Evolutionary conservation across 352 stramenopile genomes (phyloP), one percentile per base, ranked within the genome.

Genomic region (Pythium pectinolyticum): DNA sequence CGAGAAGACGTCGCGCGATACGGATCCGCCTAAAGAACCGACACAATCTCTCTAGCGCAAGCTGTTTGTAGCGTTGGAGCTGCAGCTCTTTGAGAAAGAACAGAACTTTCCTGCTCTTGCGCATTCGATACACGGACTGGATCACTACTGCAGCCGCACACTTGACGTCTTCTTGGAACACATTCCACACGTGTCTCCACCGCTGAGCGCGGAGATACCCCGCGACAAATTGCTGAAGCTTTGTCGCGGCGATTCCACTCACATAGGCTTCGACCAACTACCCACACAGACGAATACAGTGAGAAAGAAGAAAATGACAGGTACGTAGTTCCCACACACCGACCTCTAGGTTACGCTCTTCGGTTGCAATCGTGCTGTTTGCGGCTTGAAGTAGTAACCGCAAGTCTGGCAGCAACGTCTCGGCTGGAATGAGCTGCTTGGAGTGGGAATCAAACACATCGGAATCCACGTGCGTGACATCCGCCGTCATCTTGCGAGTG

Each of bases 381-480:
- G 64, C 62, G 15, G 69, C 72, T 28, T 85, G 66, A 0, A 90
- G 41, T 0, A 67, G 70, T 14, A 47, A 46, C 25, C 55, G 65
- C 5, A 90, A n/a, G 6, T 86, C 69, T 1, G 80, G 82, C 15
- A 89, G 37, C 14, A 89, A 31, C 7, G 70, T 84, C 53, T 82
- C 67, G 1, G 63, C 70, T 1, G 73, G 69, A 27, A 90, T 69
- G 27, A 89, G 75, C 61, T 89, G 82, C 59, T 84, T 88, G 0
- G 80, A 88, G 45, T 80, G 84, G 0, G 78, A 78, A 47, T 90
- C 82, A 35, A 90, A 89, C 8, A 69, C 69, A 54, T 89, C 80
- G 37, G 82, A 90, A 59, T 88, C 78, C 5, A 90, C 67, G 43
- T 80, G 57, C 3, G 69, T 63, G 12, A 70, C 66, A 14, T 80